A percentile compares a stretch with the other conserved stretches of the same genome.
These are phyloP conservation scores for Fennellomyces sp. DNA, from an alignment of 371 early-diverging fungal species.

Conservation along the genomic window DNA sequence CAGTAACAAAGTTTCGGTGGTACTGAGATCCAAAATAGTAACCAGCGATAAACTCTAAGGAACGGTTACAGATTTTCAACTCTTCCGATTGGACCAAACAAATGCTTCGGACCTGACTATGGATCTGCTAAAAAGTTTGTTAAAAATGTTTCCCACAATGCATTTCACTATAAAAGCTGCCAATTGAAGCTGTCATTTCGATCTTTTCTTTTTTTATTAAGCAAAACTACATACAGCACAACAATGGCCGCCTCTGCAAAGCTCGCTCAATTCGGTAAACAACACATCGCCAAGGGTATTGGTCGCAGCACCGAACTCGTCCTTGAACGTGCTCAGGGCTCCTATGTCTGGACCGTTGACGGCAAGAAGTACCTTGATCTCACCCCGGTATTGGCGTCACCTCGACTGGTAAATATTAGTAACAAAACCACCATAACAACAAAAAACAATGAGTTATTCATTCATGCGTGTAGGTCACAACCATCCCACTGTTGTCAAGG, in stretches of 20 bases:
- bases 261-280: conserved; percentile 50
- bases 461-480: conserved; percentile 37
- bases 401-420: conserved; percentile 40
- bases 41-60: no score
- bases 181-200: background rate
- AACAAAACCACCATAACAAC: conserved; percentile 1
- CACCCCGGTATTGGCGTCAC: conserved; percentile 60
- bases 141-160: conserved; percentile 8
- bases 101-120: background rate
- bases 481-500: conserved; percentile 64
- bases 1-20: no score
- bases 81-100: conserved; percentile 4
- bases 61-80: no score
- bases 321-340: conserved; percentile 50
- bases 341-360: conserved; percentile 48
- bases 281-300: conserved; percentile 52
- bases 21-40: no score
- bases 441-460: background rate
- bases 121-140: no score
- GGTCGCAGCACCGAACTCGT: conserved; percentile 54
- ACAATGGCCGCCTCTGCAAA: conserved; percentile 35
- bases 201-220: background rate
- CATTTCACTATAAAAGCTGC: conserved; percentile 6
- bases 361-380: conserved; percentile 61
- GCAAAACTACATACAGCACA: no score